Evolutionary conservation across 371 early-diverging fungal genomes (phyloP), one percentile per base, ranked within the genome.

Genomic region (Syncephalastrum racemosum): DNA sequence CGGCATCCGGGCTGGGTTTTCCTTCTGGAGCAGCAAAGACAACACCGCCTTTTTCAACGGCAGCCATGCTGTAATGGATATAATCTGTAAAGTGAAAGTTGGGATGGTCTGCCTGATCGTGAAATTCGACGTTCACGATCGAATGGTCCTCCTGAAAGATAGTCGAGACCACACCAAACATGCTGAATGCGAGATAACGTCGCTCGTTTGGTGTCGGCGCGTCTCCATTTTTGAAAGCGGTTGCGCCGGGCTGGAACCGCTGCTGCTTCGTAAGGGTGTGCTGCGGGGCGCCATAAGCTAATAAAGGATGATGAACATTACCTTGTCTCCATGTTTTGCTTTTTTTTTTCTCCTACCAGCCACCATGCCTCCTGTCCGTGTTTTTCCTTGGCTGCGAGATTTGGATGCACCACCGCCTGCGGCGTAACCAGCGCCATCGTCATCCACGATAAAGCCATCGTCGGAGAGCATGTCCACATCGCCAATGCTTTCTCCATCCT

Each of bases 21-120:
- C 50, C 58, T 2, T 83, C 63, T 46, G 77, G 80, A 2, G 84
- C 82, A 13, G 84, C 95, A 75, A 92, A 92, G 3, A 89, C 71
- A 8, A 86, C 86, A n/a, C 96, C 97, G 1, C 75, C 58, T 16
- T 68, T 64, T 44, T 84, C 77, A 20, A 92, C 65, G 44, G 90
- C 77, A 0, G 89, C 93, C 83, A 95, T 79, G 1, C 85, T 76
- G 68, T 81, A 93, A 27, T 85, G 80, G 53, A 73, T 70, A 52
- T 79, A 78, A 60, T 97, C 95, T 1, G 86, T 82, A 50, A 97
- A 94, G 58, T 90, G 88, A 52, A 90, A 87, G 54, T 90, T 88
- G 20, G 91, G 80, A 48, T 84, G 75, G 16, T 77, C 56, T 5
- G 89, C 73, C 59, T 91, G 85, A 75, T 97, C 95, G 63, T 93